Evolutionary conservation across 225 moss, liverwort and hornwort species (phyloP).

Genomic region (Bryoerythrophyllum caledonicum): DNA sequence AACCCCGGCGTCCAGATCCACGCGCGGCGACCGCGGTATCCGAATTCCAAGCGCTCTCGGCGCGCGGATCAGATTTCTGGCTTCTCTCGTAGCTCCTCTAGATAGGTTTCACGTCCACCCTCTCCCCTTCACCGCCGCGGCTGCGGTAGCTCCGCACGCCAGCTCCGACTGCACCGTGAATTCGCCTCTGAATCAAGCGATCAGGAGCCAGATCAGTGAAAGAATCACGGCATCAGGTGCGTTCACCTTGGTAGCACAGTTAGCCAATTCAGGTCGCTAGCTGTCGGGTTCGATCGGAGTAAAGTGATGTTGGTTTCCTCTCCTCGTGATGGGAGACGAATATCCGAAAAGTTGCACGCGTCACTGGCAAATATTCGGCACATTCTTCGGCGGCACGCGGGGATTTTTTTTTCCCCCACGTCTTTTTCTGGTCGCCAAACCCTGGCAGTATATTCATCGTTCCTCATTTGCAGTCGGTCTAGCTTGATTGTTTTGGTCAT

Average conservation of each 20-base stretch:
- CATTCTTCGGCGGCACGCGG: constrained; percentile 6
- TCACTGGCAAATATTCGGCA: background rate
- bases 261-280: background rate
- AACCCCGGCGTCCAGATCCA: background rate
- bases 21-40: background rate
- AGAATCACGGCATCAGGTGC: background rate
- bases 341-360: constrained; percentile 3
- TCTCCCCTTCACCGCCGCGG: background rate
- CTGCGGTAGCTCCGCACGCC: no score
- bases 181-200: background rate
- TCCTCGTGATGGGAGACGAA: background rate
- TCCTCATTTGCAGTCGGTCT: background rate
- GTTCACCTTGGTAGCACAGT: no score
- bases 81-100: background rate
- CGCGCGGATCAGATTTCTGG: background rate
- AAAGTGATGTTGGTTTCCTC: background rate
- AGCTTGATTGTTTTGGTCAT: background rate
- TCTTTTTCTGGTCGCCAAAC: background rate
- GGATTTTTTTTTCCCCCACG: background rate
- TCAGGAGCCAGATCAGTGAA: background rate
- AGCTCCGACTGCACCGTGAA: background rate
- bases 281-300: background rate
- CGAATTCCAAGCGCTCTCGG: background rate
- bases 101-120: background rate
- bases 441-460: background rate